Conservation (phyloP, 1,284 basidiomycete genomes). For the Sphaerobolus stellatus region DNA sequence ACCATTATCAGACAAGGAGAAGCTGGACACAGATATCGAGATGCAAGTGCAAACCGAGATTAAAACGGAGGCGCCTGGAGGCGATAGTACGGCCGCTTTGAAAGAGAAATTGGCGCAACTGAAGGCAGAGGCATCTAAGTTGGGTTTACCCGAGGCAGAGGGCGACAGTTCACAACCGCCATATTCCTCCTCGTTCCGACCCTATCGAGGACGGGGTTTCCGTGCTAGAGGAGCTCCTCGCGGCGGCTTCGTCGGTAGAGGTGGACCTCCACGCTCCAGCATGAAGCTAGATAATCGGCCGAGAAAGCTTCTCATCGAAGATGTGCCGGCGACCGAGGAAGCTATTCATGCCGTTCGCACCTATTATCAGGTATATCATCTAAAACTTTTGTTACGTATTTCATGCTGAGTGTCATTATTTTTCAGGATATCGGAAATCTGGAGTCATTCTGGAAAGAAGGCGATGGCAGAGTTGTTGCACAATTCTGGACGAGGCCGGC, state of each 20-base stretch:
- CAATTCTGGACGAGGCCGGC: conserved; percentile 65
- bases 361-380: conserved; percentile 75
- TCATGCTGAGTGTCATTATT: too few relatives aligned
- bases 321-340: conserved; percentile 46
- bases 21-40: conserved; percentile 54
- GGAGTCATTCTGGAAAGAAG: conserved; percentile 55
- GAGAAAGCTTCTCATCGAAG: conserved; percentile 76
- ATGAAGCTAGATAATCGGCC: conserved; percentile 93
- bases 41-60: conserved; percentile 36
- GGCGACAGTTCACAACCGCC: conserved; percentile 30
- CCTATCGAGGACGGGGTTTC: conserved; percentile 68
- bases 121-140: conserved; percentile 70
- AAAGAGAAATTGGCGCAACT: conserved; percentile 79
- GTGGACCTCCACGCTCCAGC: conserved; percentile 53
- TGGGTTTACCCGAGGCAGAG: conserved; percentile 64
- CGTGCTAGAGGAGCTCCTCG: conserved; percentile 56
- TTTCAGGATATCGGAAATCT: conserved; percentile 62
- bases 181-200: conserved; percentile 50
- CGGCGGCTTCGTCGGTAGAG: conserved; percentile 60
- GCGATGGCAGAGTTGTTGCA: conserved; percentile 58
- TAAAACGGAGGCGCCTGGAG: conserved; percentile 42
- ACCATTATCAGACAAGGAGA: conserved; percentile 50
- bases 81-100: conserved; percentile 62
- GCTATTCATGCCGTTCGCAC: conserved; percentile 63
- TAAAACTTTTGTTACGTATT: too few relatives aligned